These are phyloP conservation scores for Creolimax fragrantissima DNA, from an alignment of 78 protist genomes.

Conservation along the genomic window DNA sequence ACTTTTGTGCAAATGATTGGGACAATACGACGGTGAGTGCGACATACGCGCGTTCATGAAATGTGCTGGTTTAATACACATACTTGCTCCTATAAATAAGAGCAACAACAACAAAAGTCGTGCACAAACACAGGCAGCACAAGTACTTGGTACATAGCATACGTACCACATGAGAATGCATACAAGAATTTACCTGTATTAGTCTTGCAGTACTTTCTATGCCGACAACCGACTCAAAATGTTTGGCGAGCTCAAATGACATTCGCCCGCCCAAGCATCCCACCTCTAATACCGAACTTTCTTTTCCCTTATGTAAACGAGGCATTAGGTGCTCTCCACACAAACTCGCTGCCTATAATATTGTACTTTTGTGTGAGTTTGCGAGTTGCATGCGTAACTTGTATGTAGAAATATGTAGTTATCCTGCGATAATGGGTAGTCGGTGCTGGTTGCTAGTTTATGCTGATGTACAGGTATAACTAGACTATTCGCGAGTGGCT, in stretches of 20 bases:
- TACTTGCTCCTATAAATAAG: not conserved
- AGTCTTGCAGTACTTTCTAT: conserved; percentile 25
- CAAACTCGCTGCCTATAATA: not conserved
- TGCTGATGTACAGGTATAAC: too few relatives aligned
- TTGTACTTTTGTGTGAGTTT: not conserved
- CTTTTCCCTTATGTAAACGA: not conserved
- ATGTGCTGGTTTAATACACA: not conserved
- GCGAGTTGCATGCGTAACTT: not conserved
- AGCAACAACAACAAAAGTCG: not conserved
- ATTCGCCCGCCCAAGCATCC: conserved; percentile 54
- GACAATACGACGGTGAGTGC: not conserved
- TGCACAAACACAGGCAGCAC: not conserved
- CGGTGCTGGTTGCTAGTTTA: too few relatives aligned
- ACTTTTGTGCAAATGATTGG: not conserved
- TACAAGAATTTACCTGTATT: conserved; percentile 29
- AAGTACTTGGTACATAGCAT: not conserved
- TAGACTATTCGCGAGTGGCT: too few relatives aligned
- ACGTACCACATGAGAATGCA: too few relatives aligned
- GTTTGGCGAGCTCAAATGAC: conserved; percentile 43
- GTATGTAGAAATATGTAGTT: not conserved
- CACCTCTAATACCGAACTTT: conserved; percentile 34
- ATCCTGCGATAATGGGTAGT: not conserved
- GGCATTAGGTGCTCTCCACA: not conserved
- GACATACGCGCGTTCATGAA: not conserved
- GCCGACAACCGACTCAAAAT: conserved; percentile 36